These are phyloP conservation scores for Pseudocercospora ulei DNA, from an alignment of 2,329 filamentous ascomycete species.

Conservation along the genomic window DNA sequence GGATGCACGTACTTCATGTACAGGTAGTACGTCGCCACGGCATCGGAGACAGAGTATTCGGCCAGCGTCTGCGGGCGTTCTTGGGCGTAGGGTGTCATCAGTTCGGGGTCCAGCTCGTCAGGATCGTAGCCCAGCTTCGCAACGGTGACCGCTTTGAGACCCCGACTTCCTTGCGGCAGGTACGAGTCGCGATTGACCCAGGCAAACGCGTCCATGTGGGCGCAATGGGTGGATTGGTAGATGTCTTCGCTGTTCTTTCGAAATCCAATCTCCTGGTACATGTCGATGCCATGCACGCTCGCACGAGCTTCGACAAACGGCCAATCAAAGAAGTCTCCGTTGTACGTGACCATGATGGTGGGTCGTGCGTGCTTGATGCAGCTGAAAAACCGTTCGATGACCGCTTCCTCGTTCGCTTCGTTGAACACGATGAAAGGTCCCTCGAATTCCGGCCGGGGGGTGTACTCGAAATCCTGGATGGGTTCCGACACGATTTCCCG, in stretches of 20 bases:
- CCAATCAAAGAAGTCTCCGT: slow-evolving; percentile 99
- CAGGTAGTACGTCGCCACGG: slow-evolving; percentile 94
- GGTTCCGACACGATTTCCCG: slow-evolving; percentile 96
- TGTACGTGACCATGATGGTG: slow-evolving; percentile 98
- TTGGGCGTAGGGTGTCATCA: slow-evolving; percentile 83
- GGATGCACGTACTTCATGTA: slow-evolving; percentile 99
- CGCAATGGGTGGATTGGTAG: slow-evolving; percentile 90
- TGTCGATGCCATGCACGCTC: slow-evolving; percentile 90
- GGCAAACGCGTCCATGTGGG: slow-evolving; percentile 97
- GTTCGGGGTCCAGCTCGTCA: slow-evolving; percentile 89
- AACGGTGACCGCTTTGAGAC: slow-evolving; percentile 92
- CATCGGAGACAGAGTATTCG: slow-evolving; percentile 97
- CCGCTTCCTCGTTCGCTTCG: slow-evolving; percentile 78
- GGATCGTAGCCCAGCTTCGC: slow-evolving; percentile 97
- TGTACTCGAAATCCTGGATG: slow-evolving; percentile 96
- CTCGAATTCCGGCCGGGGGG: slow-evolving; percentile 88
- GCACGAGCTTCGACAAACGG: slow-evolving; percentile 91
- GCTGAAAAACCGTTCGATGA: slow-evolving; percentile 85
- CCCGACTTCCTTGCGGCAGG: slow-evolving; percentile 89
- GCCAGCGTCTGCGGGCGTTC: slow-evolving; percentile 89
- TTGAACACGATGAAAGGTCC: slow-evolving; percentile 98
- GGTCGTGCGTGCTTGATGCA: slow-evolving; percentile 92
- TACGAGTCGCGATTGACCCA: slow-evolving; percentile 99
- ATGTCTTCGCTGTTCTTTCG: slow-evolving; percentile 91
- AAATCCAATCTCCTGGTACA: slow-evolving; percentile 98